Base-by-base conservation (phyloP, 148 eudicot species). In the Agrostemma githago region DNA sequence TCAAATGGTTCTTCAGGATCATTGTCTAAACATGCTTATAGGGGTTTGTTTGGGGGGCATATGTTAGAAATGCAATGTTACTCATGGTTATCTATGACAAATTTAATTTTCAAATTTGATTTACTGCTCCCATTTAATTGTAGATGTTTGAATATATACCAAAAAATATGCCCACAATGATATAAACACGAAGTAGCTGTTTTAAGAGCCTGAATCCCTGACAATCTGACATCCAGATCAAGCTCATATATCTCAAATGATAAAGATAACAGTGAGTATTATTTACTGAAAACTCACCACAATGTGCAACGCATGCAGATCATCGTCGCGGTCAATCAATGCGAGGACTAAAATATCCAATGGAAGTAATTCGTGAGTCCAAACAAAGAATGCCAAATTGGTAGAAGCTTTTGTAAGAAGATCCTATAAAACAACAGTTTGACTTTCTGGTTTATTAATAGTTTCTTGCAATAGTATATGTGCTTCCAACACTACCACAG, bases 321-420 rank as follows among this genome's bases (percentile, higher is more conserved):
- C 99, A 88, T 95, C 99, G 77, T 95, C 99, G n/a, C 99, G 93
- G 73, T 95, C 99, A 77, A 88, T 90, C 72, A 95, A 86, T 72
- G 99, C 97, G 38, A 95, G 83, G 82, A 95, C 88, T 80, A 95
- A 81, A 68, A 92, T 92, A 81, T 95, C 99, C 88, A 95, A 83
- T 71, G 99, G 99, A 82, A 95, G 88, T 78, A 92, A 84, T 78
- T 95, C 99, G 77, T 89, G 92, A 44, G 82, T 95, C 97, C 96
- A 95, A 68, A 95, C 86, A 78, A 95, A 90, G 80, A 84, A 90
- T 53, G 88, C 88, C 74, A 95, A 81, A 75, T 92, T 92, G 53
- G 90, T 77, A 72, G 89, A 86, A 74, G 91, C 90, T 87, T 95
- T 95, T 62, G 84, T 51, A 76, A 92, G 86, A 74, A 92, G 94